A percentile compares a stretch with the other conserved stretches of the same genome.
Evolutionary conservation across 192 early-diverging fungal species (phyloP).

Genomic region (Pilobolus umbonatus): DNA sequence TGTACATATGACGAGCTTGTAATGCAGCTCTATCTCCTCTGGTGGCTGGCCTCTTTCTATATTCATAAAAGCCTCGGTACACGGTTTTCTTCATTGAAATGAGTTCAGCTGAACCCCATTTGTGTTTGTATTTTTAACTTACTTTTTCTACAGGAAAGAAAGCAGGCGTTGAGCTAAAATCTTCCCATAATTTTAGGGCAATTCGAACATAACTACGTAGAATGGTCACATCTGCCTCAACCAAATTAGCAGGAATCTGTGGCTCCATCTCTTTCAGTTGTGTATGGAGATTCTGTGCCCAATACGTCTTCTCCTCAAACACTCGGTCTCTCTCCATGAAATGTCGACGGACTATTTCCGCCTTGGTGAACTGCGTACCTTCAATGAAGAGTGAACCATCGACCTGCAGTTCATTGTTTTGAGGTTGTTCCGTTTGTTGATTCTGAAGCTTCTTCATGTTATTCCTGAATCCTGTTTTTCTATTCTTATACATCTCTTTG

Average conservation of each 20-base stretch:
- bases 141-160: conserved; percentile 24
- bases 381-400: conserved; percentile 27
- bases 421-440: background rate
- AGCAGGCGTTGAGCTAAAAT: conserved; percentile 21
- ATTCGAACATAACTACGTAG: conserved; percentile 22
- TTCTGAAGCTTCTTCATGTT: background rate
- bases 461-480: conserved; percentile 1
- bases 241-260: background rate
- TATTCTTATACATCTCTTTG: conserved; percentile 6
- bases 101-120: background rate
- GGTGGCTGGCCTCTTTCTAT: background rate
- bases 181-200: conserved; percentile 25
- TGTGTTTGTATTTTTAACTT: background rate
- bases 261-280: conserved; percentile 7
- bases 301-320: conserved; percentile 5
- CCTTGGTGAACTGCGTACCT: background rate
- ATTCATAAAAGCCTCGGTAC: conserved; percentile 19
- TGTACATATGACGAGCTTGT: conserved; percentile 22
- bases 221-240: conserved; percentile 1
- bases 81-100: background rate
- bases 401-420: background rate
- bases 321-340: background rate
- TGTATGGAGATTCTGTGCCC: background rate
- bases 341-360: background rate
- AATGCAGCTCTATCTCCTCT: background rate